phyloP scores from a whole-genome alignment of 1,139 yeast genomes.

The Starmera stellimalicola region DNA sequence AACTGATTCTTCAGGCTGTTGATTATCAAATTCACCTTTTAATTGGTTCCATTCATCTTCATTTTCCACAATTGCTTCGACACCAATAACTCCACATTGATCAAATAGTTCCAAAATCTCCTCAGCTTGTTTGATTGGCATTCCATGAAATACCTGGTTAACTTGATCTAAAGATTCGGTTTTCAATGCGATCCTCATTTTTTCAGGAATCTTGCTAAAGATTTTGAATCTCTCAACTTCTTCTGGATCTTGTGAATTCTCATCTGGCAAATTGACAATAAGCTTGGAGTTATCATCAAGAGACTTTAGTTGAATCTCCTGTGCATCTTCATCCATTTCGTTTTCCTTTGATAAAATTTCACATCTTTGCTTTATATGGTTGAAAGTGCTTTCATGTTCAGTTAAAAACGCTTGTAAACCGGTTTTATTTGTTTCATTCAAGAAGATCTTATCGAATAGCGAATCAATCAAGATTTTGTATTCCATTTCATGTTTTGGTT shows the following conservation, averaged over 20 bases:
- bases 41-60: slow-evolving; percentile 55
- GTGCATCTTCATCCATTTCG: slow-evolving; percentile 25
- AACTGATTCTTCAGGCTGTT: slow-evolving; percentile 4
- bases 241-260: slow-evolving; percentile 32
- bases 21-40: slow-evolving; percentile 31
- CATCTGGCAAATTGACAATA: slow-evolving; percentile 60
- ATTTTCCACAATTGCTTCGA: slow-evolving; percentile 68
- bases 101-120: slow-evolving; percentile 62
- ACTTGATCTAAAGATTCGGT: slow-evolving; percentile 68
- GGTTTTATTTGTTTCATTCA: slow-evolving; percentile 34
- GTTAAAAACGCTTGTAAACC: slow-evolving; percentile 58
- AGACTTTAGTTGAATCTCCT: slow-evolving; percentile 78
- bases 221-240: slow-evolving; percentile 43
- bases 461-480: slow-evolving; percentile 51
- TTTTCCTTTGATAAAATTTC: slow-evolving; percentile 42
- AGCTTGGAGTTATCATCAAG: slow-evolving; percentile 79
- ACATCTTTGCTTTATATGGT: slow-evolving; percentile 71
- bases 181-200: slow-evolving; percentile 68
- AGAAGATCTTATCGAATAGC: slow-evolving; percentile 58
- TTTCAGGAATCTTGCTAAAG: slow-evolving; percentile 48
- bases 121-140: slow-evolving; percentile 78
- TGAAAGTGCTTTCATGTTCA: slow-evolving; percentile 63
- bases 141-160: slow-evolving; percentile 71
- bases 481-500: slow-evolving; percentile 24
- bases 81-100: slow-evolving; percentile 75